Percentiles rank a stretch among this genome's conserved stretches.
These are phyloP conservation scores for Camellia oleifera DNA, from an alignment of 179 eudicot genomes.

Conservation along the genomic window DNA sequence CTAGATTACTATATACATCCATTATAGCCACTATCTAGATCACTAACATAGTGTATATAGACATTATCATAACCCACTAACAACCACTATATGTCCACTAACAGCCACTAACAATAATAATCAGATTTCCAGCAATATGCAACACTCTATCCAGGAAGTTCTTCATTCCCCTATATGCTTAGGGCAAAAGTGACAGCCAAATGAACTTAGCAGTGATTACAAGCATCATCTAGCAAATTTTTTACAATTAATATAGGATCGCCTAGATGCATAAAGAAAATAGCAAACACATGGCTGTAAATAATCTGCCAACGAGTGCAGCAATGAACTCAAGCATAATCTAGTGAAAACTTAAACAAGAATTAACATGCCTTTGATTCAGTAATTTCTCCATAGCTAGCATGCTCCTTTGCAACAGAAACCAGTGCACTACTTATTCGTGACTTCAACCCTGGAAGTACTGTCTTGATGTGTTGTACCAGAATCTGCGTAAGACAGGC, in stretches of 20 bases:
- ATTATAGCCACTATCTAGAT: too few relatives aligned
- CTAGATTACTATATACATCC: too few relatives aligned
- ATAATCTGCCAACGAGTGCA: too few relatives aligned
- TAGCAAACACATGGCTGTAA: neutral
- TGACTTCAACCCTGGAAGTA: slow-evolving; percentile 83
- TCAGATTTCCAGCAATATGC: too few relatives aligned
- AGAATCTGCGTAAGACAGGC: slow-evolving; percentile 55
- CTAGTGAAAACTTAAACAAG: neutral
- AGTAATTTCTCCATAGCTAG: slow-evolving; percentile 90
- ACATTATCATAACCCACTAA: too few relatives aligned
- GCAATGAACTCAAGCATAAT: neutral
- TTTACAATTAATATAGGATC: too few relatives aligned
- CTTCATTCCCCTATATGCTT: neutral
- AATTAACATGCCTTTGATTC: slow-evolving; percentile 59
- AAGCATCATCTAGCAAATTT: neutral
- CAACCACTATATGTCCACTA: too few relatives aligned
- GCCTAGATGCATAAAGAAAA: neutral
- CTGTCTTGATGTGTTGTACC: slow-evolving; percentile 82
- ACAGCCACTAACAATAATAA: too few relatives aligned
- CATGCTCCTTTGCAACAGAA: slow-evolving; percentile 87
- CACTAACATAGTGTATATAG: too few relatives aligned
- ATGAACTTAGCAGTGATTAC: neutral
- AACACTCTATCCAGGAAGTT: neutral
- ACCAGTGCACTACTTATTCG: slow-evolving; percentile 76
- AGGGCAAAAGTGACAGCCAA: neutral